Evolutionary conservation across 148 eudicot species (phyloP).

Genomic region (Spergularia marina): DNA sequence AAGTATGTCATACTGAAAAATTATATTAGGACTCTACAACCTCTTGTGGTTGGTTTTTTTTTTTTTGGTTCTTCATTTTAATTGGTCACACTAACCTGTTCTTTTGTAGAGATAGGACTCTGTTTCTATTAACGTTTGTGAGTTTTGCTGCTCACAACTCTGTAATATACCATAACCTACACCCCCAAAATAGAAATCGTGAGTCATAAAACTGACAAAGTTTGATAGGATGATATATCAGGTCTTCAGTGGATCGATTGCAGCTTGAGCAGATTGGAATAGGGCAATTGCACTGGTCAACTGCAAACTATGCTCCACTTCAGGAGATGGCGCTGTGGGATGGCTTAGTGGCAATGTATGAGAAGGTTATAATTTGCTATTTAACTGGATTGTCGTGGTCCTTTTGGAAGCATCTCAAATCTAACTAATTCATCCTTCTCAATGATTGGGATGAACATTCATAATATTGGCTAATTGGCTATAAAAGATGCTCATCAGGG

Average conservation of each 20-base stretch:
- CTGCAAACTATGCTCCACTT: slow-evolving; percentile 91
- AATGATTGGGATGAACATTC: no score
- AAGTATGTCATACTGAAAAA: no score
- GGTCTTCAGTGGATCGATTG: slow-evolving; percentile 74
- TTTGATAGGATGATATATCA: slow-evolving; percentile 37
- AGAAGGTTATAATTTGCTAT: slow-evolving; percentile 58
- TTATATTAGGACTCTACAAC: not conserved
- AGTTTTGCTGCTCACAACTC: no score
- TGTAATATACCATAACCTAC: no score
- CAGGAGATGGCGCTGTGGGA: slow-evolving; percentile 97
- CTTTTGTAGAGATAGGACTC: no score
- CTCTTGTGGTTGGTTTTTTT: not conserved
- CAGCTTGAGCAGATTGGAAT: slow-evolving; percentile 83
- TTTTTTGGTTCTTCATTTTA: not conserved
- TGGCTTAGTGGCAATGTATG: slow-evolving; percentile 98
- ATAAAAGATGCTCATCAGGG: slow-evolving; percentile 7
- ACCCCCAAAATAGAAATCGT: not conserved
- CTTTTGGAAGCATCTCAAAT: not conserved
- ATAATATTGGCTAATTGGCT: not conserved
- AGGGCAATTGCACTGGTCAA: slow-evolving; percentile 97
- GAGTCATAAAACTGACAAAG: slow-evolving; percentile 9
- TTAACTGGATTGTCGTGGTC: not conserved
- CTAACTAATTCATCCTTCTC: not conserved
- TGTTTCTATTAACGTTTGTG: no score
- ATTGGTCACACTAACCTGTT: no score